Base-by-base conservation (phyloP, 176 grass and related monocot species). In the Oryza meridionalis region DNA sequence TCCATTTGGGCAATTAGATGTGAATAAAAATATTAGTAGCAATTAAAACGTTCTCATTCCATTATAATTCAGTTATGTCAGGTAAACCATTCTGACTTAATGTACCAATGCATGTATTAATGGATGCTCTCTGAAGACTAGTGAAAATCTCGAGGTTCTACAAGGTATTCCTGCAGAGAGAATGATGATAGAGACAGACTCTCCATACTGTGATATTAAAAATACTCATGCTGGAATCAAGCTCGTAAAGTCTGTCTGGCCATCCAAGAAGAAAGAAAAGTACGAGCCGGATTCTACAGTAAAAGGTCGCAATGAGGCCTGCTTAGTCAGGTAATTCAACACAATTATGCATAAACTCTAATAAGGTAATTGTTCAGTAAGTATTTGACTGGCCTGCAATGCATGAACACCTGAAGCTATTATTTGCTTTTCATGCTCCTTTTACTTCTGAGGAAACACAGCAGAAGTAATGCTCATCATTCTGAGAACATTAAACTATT, bases 181-280 rank as follows among this genome's bases (percentile, higher is more conserved):
- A 68, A 89, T 95, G 85, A 95, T 98, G 96, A 85, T 98, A 90
- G 96, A 98, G 61, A 98, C 96, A 46, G 96, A 98, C 76, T 92
- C 93, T 44, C 96, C 96, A 46, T 98, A 98, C 66, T 98, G 96
- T 90, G 96, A 92, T 24, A 95, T 98, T 70, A 98, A 86, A 89
- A 98, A 86, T 76, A 94, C 89, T 73, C 96, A 98, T 90, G 96
- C 96, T 63, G 93, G 91, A 71, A 89, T 90, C 24, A 63, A 92
- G 63, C 94, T 90, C 87, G 89, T 95, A 29, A 98, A 94, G 88
- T 98, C 93, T 25, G 42, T 92, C 72, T 95, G 96, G 96, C 72
- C 91, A 82, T 92, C 91, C 21, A 95, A 95, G 88, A 98, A 98
- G 81, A 98, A 98, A 90, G 93, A 98, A 49, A 98, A 98, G 67